phyloP scores from a whole-genome alignment of 306 rosid genomes.

The Vigna reflexopilosa region DNA sequence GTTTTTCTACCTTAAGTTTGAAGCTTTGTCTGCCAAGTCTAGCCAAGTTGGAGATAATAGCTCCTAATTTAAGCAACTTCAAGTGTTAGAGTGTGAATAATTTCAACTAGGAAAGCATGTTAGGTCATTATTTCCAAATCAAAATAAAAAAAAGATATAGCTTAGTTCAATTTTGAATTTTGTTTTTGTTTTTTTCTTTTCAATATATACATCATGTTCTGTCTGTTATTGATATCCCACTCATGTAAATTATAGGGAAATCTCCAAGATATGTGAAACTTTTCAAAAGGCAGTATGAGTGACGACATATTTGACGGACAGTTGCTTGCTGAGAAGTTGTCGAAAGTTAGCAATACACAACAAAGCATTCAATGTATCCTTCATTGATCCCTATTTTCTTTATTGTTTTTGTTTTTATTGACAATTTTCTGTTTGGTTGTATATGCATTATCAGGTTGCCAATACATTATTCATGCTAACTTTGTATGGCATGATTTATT shows the following conservation, averaged over 20 bases:
- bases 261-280: slow-evolving; percentile 53
- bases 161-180: slow-evolving; percentile 11
- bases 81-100: too few relatives aligned
- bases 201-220: slow-evolving; percentile 10
- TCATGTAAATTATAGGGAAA: slow-evolving; percentile 43
- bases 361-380: slow-evolving; percentile 96
- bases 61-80: too few relatives aligned
- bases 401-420: not conserved
- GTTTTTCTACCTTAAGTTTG: too few relatives aligned
- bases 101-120: too few relatives aligned
- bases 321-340: slow-evolving; percentile 71
- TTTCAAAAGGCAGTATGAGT: slow-evolving; percentile 62
- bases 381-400: slow-evolving; percentile 17
- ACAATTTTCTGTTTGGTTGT: slow-evolving; percentile 24
- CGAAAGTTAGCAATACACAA: slow-evolving; percentile 85
- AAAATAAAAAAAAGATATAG: too few relatives aligned
- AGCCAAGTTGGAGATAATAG: too few relatives aligned
- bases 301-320: slow-evolving; percentile 68
- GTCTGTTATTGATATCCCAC: slow-evolving; percentile 13
- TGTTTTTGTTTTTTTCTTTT: slow-evolving; percentile 24
- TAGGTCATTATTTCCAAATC: too few relatives aligned
- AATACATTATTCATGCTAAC: slow-evolving; percentile 31
- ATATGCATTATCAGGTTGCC: slow-evolving; percentile 35
- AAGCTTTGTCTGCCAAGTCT: too few relatives aligned
- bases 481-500: slow-evolving; percentile 9